These are phyloP conservation scores for Phalaenopsis aphrodite DNA, from an alignment of 106 monocot species.

Conservation along the genomic window DNA sequence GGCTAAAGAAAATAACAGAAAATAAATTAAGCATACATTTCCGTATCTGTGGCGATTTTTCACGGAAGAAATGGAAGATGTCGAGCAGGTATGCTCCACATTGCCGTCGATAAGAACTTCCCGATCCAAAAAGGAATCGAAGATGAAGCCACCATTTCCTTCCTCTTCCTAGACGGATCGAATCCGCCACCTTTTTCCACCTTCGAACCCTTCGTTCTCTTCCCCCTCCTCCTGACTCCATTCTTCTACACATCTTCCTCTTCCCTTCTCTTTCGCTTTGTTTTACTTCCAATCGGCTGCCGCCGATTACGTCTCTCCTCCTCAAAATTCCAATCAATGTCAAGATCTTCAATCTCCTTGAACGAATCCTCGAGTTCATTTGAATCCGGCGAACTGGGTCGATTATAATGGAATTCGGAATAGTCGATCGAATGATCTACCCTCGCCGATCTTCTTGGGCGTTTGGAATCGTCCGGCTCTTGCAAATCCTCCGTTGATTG, in stretches of 20 bases:
- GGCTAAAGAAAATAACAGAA: background rate
- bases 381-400: background rate
- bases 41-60: too few species aligned
- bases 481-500: too few species aligned
- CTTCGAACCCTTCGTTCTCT: background rate
- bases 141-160: background rate
- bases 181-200: background rate
- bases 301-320: background rate
- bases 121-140: background rate
- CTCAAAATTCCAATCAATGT: conserved; percentile 2
- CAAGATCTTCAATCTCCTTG: background rate
- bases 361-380: background rate
- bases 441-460: too few species aligned
- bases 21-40: background rate
- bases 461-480: too few species aligned
- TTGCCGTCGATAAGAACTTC: background rate
- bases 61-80: background rate
- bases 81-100: background rate
- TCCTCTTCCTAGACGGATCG: background rate
- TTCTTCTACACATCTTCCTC: background rate
- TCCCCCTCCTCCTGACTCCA: background rate
- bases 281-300: too few species aligned
- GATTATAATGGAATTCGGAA: background rate
- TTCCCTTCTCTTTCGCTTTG: background rate
- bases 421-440: too few species aligned